Evolutionary conservation across 2,329 filamentous ascomycete species (phyloP).

Genomic region (Aschersonia sp.): DNA sequence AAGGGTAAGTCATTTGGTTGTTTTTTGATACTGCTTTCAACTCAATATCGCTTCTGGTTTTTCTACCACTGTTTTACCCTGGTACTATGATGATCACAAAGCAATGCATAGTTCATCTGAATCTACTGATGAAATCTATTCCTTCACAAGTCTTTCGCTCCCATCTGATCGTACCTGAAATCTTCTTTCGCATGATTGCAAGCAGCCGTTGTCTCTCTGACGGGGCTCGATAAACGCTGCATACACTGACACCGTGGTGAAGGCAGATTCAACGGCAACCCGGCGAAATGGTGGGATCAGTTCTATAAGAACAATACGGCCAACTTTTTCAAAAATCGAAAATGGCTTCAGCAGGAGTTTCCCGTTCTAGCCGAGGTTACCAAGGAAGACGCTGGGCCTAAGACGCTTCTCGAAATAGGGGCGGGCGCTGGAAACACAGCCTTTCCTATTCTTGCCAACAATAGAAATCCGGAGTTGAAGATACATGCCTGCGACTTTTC

Average conservation of each 20-base stretch:
- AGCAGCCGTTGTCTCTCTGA: background rate
- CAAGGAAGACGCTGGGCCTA: constrained; percentile 49
- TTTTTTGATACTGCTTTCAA: constrained; percentile 1
- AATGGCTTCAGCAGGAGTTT: constrained; percentile 95
- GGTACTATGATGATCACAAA: constrained; percentile 41
- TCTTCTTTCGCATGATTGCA: background rate
- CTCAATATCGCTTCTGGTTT: background rate
- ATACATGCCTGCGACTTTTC: constrained; percentile 95
- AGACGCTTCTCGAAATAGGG: constrained; percentile 74
- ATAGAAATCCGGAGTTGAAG: constrained; percentile 67
- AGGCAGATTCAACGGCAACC: constrained; percentile 77
- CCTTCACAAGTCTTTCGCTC: constrained; percentile 51
- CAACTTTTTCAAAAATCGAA: constrained; percentile 98
- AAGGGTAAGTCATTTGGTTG: constrained; percentile 43
- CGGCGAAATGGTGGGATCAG: constrained; percentile 93
- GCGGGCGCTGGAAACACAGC: constrained; percentile 94
- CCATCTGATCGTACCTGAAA: constrained; percentile 43
- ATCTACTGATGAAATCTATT: constrained; percentile 41
- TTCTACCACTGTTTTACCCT: constrained; percentile 1
- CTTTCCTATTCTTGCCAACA: constrained; percentile 75
- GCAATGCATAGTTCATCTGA: constrained; percentile 60
- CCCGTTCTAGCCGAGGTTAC: constrained; percentile 71
- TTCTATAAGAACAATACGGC: constrained; percentile 97
- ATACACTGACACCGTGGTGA: constrained; percentile 23
- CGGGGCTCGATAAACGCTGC: background rate